Percentiles rank a stretch among this genome's conserved stretches.
Evolutionary conservation across 352 stramenopile genomes (phyloP).

Genomic region (Phytophthora idaei): DNA sequence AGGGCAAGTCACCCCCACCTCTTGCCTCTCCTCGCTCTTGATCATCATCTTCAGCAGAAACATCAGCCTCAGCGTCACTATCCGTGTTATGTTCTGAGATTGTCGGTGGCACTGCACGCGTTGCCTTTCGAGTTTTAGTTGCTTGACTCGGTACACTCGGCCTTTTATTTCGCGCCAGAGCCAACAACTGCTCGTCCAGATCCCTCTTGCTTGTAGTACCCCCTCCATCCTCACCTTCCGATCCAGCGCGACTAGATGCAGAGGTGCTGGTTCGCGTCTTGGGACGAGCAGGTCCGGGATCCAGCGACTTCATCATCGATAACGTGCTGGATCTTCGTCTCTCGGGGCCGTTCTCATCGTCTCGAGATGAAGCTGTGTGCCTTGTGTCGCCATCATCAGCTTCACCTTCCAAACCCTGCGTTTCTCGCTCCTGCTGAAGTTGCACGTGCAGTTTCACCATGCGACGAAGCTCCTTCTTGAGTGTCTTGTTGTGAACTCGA

Average conservation of each 20-base stretch:
- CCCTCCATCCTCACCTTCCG: conserved; percentile 15
- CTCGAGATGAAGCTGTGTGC: background rate
- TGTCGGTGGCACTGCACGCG: conserved; percentile 16
- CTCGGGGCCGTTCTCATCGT: background rate
- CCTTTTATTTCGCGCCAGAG: conserved; percentile 49
- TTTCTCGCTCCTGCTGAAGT: conserved; percentile 32
- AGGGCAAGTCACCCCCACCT: background rate
- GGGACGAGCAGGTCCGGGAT: conserved; percentile 18
- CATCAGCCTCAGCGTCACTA: conserved; percentile 24
- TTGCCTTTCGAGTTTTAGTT: conserved; percentile 11
- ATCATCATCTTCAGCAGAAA: conserved; percentile 20
- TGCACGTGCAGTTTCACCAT: conserved; percentile 73
- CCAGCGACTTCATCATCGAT: conserved; percentile 68
- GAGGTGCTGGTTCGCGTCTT: conserved; percentile 20
- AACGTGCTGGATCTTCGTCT: conserved; percentile 52
- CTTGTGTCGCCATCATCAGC: background rate
- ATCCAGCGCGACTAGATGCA: conserved; percentile 25
- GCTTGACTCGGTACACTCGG: conserved; percentile 14
- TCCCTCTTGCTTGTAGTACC: conserved; percentile 20
- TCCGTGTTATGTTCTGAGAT: conserved; percentile 21
- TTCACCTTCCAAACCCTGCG: background rate
- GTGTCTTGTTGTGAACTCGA: conserved; percentile 75
- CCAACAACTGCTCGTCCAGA: conserved; percentile 62
- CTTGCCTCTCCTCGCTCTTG: conserved; percentile 3
- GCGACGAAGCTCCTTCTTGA: conserved; percentile 81